Evolutionary conservation across 345 rosid species (phyloP).

Genomic region (Conringia planisiliqua): DNA sequence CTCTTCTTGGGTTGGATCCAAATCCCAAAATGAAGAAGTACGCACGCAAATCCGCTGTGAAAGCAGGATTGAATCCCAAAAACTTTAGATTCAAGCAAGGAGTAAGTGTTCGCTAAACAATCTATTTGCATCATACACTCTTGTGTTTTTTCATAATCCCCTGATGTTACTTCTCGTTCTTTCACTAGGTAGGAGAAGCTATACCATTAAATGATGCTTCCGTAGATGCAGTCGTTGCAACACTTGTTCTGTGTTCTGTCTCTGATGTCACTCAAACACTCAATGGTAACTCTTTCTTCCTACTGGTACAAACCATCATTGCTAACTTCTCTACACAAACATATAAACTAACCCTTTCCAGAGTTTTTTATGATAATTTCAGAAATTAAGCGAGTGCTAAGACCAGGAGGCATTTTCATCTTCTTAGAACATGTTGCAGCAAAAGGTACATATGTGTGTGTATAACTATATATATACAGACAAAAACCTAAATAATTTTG

Average conservation of each 20-base stretch:
- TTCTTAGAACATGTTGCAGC: constrained; percentile 91
- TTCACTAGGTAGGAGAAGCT: constrained; percentile 72
- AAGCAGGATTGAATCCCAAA: constrained; percentile 52
- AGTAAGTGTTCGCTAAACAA: constrained; percentile 35
- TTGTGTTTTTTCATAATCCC: neutral
- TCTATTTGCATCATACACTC: neutral
- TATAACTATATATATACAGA: too few relatives aligned
- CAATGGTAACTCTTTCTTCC: constrained; percentile 42
- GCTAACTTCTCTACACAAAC: neutral
- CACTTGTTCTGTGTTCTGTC: constrained; percentile 81
- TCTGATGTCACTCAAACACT: constrained; percentile 57
- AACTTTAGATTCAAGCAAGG: constrained; percentile 63
- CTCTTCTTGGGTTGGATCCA: constrained; percentile 72
- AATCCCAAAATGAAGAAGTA: constrained; percentile 60
- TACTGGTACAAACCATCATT: neutral
- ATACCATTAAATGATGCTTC: constrained; percentile 66
- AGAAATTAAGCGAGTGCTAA: constrained; percentile 83
- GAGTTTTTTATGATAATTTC: neutral
- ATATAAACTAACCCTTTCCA: neutral
- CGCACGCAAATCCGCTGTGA: constrained; percentile 52
- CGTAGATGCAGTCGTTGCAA: constrained; percentile 78
- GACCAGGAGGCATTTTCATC: constrained; percentile 70
- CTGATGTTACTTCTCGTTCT: neutral
- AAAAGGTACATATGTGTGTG: constrained; percentile 43
- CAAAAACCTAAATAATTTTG: neutral